Percentiles rank a stretch among this genome's conserved stretches.
phyloP scores from a whole-genome alignment of 306 rosid genomes.

The Corylus avellana region DNA sequence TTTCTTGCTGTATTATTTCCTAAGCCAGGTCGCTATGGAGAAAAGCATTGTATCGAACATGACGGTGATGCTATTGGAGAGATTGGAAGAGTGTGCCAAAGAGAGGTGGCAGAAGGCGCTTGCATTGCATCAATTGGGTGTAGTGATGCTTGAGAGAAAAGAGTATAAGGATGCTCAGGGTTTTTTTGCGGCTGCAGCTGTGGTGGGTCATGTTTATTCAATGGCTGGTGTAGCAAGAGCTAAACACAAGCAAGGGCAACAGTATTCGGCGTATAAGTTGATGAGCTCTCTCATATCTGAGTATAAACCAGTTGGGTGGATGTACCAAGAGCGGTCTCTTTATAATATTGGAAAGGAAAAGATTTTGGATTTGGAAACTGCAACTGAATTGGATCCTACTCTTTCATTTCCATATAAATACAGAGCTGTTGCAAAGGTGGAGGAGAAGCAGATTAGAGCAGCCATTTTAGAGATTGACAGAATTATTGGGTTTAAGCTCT shows the following conservation, averaged over 20 bases:
- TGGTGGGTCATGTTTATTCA: slow-evolving; percentile 73
- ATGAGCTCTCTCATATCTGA: slow-evolving; percentile 65
- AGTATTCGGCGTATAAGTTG: slow-evolving; percentile 66
- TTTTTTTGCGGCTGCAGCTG: slow-evolving; percentile 61
- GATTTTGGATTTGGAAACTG: slow-evolving; percentile 62
- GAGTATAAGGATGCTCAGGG: slow-evolving; percentile 56
- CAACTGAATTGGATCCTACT: slow-evolving; percentile 73
- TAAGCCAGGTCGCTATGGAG: slow-evolving; percentile 75
- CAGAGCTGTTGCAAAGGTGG: slow-evolving; percentile 59
- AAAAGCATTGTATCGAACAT: slow-evolving; percentile 64
- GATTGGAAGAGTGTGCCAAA: slow-evolving; percentile 55
- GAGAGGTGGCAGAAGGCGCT: slow-evolving; percentile 75
- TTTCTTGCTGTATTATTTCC: slow-evolving; percentile 71
- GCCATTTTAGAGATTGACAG: slow-evolving; percentile 68
- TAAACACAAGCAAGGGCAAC: slow-evolving; percentile 70
- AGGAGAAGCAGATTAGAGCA: slow-evolving; percentile 61
- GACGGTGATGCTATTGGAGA: slow-evolving; percentile 65
- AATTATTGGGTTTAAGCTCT: slow-evolving; percentile 64
- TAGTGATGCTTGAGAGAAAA: slow-evolving; percentile 63
- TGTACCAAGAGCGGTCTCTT: slow-evolving; percentile 81
- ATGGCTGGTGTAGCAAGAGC: slow-evolving; percentile 73
- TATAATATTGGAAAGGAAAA: slow-evolving; percentile 73
- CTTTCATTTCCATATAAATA: slow-evolving; percentile 70
- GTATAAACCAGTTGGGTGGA: slow-evolving; percentile 78
- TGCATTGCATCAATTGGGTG: slow-evolving; percentile 71